phyloP scores from a whole-genome alignment of 345 rosid species.

The Aurinia saxatilis region DNA sequence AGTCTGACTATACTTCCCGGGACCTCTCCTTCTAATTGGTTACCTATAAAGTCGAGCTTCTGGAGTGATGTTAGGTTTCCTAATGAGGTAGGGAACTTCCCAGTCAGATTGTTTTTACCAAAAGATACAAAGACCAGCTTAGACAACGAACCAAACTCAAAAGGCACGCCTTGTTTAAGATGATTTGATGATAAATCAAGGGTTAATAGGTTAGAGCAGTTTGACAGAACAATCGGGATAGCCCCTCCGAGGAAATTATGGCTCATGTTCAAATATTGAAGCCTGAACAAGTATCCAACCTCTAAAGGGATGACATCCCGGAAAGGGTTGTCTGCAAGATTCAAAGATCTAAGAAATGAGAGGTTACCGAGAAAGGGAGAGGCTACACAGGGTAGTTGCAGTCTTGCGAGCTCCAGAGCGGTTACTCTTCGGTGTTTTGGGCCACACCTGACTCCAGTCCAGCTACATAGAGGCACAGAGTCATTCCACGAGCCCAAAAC shows the following conservation, averaged over 20 bases:
- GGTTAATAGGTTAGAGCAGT: constrained; percentile 14
- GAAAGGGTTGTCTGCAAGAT: constrained; percentile 20
- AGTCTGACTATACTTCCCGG: constrained; percentile 11
- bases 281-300: constrained; percentile 11
- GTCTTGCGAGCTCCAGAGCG: constrained; percentile 9
- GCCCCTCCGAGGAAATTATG: constrained; percentile 14
- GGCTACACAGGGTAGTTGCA: constrained; percentile 4
- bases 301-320: constrained; percentile 4
- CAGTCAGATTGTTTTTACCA: constrained; percentile 18
- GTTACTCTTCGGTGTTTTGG: constrained; percentile 12
- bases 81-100: constrained; percentile 18
- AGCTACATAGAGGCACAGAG: constrained; percentile 15
- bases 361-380: constrained; percentile 30
- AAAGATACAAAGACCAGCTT: constrained; percentile 11
- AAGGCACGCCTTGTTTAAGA: constrained; percentile 14
- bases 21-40: constrained; percentile 24
- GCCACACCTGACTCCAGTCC: constrained; percentile 19
- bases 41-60: constrained; percentile 8
- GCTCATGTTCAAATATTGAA: constrained; percentile 14
- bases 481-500: constrained; percentile 25
- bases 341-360: constrained; percentile 17
- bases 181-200: constrained; percentile 22
- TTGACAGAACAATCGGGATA: constrained; percentile 12
- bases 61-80: constrained; percentile 23
- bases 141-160: neutral